These are phyloP conservation scores for Suillus tomentosus DNA, from an alignment of 768 basidiomycete genomes.

Conservation along the genomic window DNA sequence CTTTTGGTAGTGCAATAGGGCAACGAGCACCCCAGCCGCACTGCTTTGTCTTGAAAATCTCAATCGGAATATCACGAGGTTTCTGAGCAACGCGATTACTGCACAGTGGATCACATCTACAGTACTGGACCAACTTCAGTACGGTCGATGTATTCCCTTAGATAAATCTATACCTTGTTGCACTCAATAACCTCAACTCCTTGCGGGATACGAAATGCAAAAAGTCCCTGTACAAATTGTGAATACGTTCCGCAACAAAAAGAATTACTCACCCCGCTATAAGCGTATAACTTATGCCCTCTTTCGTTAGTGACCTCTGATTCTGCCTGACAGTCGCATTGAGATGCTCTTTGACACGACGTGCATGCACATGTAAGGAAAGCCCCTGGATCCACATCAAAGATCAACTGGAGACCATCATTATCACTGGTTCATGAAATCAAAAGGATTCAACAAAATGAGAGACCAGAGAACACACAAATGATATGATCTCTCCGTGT, in stretches of 20 bases:
- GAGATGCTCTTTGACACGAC: conserved; percentile 33
- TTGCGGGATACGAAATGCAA: conserved; percentile 42
- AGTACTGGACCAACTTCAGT: conserved; percentile 36
- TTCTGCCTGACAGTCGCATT: conserved; percentile 51
- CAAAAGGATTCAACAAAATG: conserved; percentile 7
- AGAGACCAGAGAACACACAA: conserved; percentile 40
- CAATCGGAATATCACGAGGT: conserved; percentile 56
- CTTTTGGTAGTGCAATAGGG: conserved; percentile 40
- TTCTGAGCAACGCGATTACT: conserved; percentile 62
- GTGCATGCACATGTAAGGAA: conserved; percentile 50
- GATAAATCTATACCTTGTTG: conserved; percentile 47
- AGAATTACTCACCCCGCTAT: conserved; percentile 39
- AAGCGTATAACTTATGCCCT: conserved; percentile 41
- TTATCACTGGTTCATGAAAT: conserved; percentile 15
- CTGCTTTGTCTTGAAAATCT: conserved; percentile 63
- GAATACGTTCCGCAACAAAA: neutral
- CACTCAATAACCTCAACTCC: conserved; percentile 66
- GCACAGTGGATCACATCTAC: conserved; percentile 48
- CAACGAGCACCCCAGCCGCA: conserved; percentile 72
- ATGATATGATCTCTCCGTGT: conserved; percentile 54
- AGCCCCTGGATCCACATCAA: conserved; percentile 31
- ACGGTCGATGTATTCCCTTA: neutral
- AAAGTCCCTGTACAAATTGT: conserved; percentile 45
- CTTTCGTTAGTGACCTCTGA: conserved; percentile 40
- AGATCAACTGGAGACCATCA: conserved; percentile 18